Percentiles rank a stretch among this genome's conserved stretches.
Conservation (phyloP, 208 protist species). For the Crithidia expoeki region DNA sequence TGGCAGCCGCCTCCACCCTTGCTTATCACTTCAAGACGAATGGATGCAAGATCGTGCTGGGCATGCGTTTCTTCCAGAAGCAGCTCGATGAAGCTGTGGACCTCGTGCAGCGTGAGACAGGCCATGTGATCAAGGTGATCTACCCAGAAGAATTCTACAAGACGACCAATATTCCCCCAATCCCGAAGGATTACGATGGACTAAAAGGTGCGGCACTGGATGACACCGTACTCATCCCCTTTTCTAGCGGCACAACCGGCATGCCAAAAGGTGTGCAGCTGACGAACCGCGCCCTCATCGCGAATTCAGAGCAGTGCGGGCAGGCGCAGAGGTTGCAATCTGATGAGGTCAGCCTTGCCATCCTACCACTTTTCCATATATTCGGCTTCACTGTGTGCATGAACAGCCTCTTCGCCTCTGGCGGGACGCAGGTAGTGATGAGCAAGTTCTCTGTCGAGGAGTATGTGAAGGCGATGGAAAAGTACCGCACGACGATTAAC, state of each 20-base stretch:
- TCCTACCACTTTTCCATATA: conserved; percentile 88
- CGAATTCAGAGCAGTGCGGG: conserved; percentile 38
- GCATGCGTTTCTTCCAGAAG: conserved; percentile 43
- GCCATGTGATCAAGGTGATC: conserved; percentile 31
- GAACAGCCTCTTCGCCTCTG: conserved; percentile 27
- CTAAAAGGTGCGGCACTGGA: conserved; percentile 23
- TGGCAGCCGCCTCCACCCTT: conserved; percentile 35
- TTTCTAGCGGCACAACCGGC: conserved; percentile 50
- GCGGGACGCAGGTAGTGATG: conserved; percentile 43
- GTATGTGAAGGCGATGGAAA: conserved; percentile 43
- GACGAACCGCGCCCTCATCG: conserved; percentile 30
- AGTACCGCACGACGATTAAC: conserved; percentile 49
- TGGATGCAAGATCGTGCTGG: conserved; percentile 39
- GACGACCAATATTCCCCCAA: conserved; percentile 15
- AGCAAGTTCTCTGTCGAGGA: conserved; percentile 46
- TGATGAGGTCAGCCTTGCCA: conserved; percentile 37
- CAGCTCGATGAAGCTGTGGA: conserved; percentile 35
- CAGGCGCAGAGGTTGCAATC: conserved; percentile 1
- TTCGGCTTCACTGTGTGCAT: conserved; percentile 72
- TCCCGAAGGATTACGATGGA: conserved; percentile 41
- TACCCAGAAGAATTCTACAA: conserved; percentile 40
- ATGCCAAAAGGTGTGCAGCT: conserved; percentile 70
- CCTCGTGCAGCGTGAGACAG: conserved; percentile 38
- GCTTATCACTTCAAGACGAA: conserved; percentile 39
- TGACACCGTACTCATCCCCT: conserved; percentile 50